Evolutionary conservation across 495 filamentous ascomycete species (phyloP).

Genomic region (Talaromyces stipitatus): DNA sequence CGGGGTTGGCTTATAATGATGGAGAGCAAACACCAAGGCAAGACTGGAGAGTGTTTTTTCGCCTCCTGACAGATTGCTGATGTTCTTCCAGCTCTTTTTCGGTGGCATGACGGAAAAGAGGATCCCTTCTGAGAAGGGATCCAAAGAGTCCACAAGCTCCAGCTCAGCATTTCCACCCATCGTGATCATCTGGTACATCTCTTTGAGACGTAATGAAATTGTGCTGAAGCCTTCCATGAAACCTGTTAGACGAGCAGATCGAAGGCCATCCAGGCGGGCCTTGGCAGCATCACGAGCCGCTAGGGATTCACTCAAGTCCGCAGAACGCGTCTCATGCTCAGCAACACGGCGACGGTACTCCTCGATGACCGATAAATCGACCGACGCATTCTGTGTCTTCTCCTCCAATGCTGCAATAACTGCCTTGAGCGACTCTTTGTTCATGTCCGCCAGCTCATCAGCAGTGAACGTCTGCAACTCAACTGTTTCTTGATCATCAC

Average conservation of each 20-base stretch:
- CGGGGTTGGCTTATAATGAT: conserved; percentile 97
- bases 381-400: conserved; percentile 79
- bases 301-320: conserved; percentile 71
- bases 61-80: conserved; percentile 85
- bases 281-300: conserved; percentile 75
- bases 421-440: conserved; percentile 76
- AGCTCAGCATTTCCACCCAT: conserved; percentile 99
- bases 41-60: conserved; percentile 95
- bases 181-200: conserved; percentile 99
- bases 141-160: conserved; percentile 88
- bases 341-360: conserved; percentile 89
- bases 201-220: conserved; percentile 93
- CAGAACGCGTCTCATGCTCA: conserved; percentile 74
- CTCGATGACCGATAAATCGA: conserved; percentile 84
- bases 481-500: conserved; percentile 42
- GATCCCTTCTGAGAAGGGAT: conserved; percentile 96
- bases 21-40: conserved; percentile 91
- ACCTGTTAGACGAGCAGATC: conserved; percentile 80
- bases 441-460: conserved; percentile 89
- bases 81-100: conserved; percentile 99
- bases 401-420: conserved; percentile 88
- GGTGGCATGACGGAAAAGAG: conserved; percentile 97
- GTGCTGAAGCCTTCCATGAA: conserved; percentile 97
- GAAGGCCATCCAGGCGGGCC: conserved; percentile 81
- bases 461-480: conserved; percentile 75